These are phyloP conservation scores for Arabidopsis suecica DNA, from an alignment of 345 rosid genomes.

Conservation along the genomic window DNA sequence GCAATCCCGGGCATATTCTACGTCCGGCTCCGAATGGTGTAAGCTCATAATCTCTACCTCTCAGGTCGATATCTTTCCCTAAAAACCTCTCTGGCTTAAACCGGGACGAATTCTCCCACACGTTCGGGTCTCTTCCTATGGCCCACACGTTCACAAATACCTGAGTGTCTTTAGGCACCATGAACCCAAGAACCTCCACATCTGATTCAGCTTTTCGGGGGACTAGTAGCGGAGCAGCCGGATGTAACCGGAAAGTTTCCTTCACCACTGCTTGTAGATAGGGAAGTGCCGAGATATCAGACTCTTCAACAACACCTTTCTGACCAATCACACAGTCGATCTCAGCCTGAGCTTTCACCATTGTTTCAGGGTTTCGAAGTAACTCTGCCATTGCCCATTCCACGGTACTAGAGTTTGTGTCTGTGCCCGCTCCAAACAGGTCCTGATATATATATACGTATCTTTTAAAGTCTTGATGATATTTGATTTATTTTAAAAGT, in stretches of 20 bases:
- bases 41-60: conserved; percentile 42
- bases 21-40: conserved; percentile 46
- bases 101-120: conserved; percentile 40
- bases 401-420: conserved; percentile 49
- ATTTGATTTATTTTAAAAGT: neutral
- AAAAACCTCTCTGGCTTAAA: conserved; percentile 50
- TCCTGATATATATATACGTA: conserved; percentile 42
- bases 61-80: conserved; percentile 32
- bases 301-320: conserved; percentile 43
- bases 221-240: conserved; percentile 45
- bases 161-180: conserved; percentile 45
- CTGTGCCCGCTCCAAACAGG: conserved; percentile 51
- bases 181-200: conserved; percentile 39
- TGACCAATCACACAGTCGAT: conserved; percentile 41
- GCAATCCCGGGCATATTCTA: conserved; percentile 48
- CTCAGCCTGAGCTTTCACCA: conserved; percentile 41
- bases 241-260: conserved; percentile 56
- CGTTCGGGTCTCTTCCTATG: conserved; percentile 48
- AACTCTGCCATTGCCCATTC: conserved; percentile 51
- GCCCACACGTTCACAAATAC: conserved; percentile 50
- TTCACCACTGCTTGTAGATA: conserved; percentile 52
- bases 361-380: conserved; percentile 30
- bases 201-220: conserved; percentile 45
- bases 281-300: conserved; percentile 36
- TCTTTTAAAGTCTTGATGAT: neutral